Evolutionary conservation across 306 rosid genomes (phyloP), one percentile per base, ranked within the genome.

Genomic region (Gastrolobium villosum): DNA sequence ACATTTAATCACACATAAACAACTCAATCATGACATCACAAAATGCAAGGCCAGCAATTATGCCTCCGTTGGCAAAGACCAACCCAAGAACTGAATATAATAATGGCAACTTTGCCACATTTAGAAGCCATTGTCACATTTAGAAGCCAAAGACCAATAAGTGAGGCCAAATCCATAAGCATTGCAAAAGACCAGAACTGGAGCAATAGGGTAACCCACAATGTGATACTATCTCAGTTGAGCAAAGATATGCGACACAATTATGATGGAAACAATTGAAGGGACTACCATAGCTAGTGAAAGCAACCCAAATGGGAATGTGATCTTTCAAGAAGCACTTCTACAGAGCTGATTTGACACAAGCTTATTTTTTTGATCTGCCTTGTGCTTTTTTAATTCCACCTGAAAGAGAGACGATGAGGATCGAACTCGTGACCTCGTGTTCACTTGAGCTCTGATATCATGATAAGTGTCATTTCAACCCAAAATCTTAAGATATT

Each of bases 81-180:
- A 55, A 86, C 87, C 96, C 96, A 90, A 48, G 92, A 75, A 55
- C 92, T 87, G 81, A 92, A 90, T 70, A 89, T 79, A 2, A 92
- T 81, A 26, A 92, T 90, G 57, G 93, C 89, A 57, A 92, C 69
- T 78, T 92, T 92, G 11, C 93, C 96, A n/a, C 90, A 92, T 71
- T 84, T 88, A 26, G 96, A 90, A 67, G 96, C 92, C 2, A 92
- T 92, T 92, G 11, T 92, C 96, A n/a, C 90, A 92, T 71, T 84
- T 88, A 26, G 96, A 90, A 67, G 96, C 92, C 2, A 92, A 88
- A 49, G 97, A 92, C 93, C 96, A 90, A 37, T 92, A 93, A 0
- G 92, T 92, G 57, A 92, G 97, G 7, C 97, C 93, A 57, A 86
- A 69, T 2, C 96, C 96, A 68, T 92, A 92, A 65, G 97, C 87